Base-by-base conservation (phyloP, 148 eudicot species). In the Amaranthus hypochondriacus region DNA sequence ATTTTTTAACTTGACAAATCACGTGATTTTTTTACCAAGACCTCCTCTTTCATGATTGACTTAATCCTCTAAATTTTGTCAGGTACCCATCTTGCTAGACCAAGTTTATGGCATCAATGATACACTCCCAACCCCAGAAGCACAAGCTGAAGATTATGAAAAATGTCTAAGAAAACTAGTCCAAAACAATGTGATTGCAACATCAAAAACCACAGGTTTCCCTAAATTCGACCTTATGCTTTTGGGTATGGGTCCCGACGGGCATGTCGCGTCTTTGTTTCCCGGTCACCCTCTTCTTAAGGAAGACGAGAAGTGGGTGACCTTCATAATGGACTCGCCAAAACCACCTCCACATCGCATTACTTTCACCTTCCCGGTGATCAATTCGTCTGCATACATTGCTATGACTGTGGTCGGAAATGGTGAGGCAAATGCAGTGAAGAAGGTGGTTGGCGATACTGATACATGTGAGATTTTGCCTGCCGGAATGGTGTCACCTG, bases 221-320 rank as follows among this genome's bases (percentile, higher is more conserved):
- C 91, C 97, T 2, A 87, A 86, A 70, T 87, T 89, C 57, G 93
- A 91, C 76, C 90, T 91, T 9, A 81, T 83, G 86, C 84, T 89
- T 15, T 74, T 91, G 4, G 97, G 94, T 3, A 88, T 87, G 94
- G 97, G 97, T 15, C 92, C 88, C 4, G 90, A 89, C 50, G 92
- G 97, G 11, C 97, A 91, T 13, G 85, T 91, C 14, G 97, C 93
- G 0, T 91, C 97, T 15, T 68, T 89, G 8, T 87, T 91, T 74
- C 91, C 89, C 2, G 80, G 82, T 7, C 93, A 83, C 54, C 79
- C 83, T 9, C 93, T 82, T 0, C 53, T 82, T 18, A 48, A 83
- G 9, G 93, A 91, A 75, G 71, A 78, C 51, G 60, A 80, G 60
- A 78, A 80, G 39, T 87, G 88, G 97, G 97, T 91, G 52, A 83